Conservation (phyloP, 768 basidiomycete genomes). For the Russula sp. region DNA sequence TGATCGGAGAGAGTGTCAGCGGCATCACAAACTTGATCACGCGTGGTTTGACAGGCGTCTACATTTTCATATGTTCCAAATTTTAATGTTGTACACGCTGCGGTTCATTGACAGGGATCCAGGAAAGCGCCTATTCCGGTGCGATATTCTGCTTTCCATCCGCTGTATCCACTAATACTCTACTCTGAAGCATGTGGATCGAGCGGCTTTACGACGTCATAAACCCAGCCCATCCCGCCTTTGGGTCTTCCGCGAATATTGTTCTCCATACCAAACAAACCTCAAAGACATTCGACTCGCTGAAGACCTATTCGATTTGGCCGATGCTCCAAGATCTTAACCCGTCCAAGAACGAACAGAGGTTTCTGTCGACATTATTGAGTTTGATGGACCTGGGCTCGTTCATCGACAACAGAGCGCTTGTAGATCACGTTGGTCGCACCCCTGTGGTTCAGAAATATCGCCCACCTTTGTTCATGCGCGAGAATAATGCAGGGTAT, state of each 20-base stretch:
- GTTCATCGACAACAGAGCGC: constrained; percentile 19
- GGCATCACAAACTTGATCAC: constrained; percentile 15
- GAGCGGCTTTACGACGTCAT: constrained; percentile 27
- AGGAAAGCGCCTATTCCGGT: not conserved
- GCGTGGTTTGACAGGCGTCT: constrained; percentile 23
- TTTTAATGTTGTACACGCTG: constrained; percentile 10
- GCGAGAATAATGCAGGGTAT: not conserved
- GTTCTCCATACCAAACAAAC: not conserved
- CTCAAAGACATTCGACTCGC: constrained; percentile 5
- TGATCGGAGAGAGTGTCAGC: constrained; percentile 13
- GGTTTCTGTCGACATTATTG: constrained; percentile 18
- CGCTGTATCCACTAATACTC: not conserved
- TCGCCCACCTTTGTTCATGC: constrained; percentile 9
- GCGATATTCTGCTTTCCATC: not conserved
- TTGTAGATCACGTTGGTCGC: constrained; percentile 18
- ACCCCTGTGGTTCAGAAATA: not conserved
- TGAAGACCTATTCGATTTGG: constrained; percentile 26
- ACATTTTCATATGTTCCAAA: constrained; percentile 23
- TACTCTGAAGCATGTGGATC: constrained; percentile 20
- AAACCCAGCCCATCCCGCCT: constrained; percentile 15
- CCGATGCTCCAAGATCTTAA: constrained; percentile 1
- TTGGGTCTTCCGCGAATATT: constrained; percentile 20
- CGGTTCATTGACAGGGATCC: not conserved
- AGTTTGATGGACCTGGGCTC: constrained; percentile 26
- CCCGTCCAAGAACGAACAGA: not conserved